A percentile compares a stretch with the other conserved stretches of the same genome.
Conservation (phyloP, 768 basidiomycete species). For the Pleurotus giganteus region DNA sequence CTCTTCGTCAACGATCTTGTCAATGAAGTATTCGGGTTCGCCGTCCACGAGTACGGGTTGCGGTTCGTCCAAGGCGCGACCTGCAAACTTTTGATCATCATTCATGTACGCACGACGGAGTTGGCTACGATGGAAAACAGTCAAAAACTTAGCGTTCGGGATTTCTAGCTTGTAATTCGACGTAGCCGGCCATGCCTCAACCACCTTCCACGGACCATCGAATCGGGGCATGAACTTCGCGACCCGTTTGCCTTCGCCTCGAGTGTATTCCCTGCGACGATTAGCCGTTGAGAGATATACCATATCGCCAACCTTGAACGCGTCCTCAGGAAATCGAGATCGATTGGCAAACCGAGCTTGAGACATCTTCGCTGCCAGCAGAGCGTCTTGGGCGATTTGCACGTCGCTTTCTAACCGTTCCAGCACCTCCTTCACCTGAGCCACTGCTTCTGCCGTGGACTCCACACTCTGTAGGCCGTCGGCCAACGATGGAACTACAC, state of each 20-base stretch:
- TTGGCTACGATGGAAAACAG: too few species aligned
- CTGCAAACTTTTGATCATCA: neutral
- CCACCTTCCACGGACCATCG: conserved; percentile 29
- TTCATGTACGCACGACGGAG: neutral
- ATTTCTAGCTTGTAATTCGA: conserved; percentile 23
- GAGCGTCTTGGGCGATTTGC: conserved; percentile 23
- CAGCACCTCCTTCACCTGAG: conserved; percentile 8
- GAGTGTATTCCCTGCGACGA: conserved; percentile 22
- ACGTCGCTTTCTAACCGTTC: conserved; percentile 14
- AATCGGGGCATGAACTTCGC: conserved; percentile 37
- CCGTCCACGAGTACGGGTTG: neutral
- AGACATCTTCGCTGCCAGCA: conserved; percentile 20
- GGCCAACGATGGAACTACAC: conserved; percentile 22
- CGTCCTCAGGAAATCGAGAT: conserved; percentile 13
- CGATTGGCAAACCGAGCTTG: conserved; percentile 24
- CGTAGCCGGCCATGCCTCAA: neutral
- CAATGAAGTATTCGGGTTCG: neutral
- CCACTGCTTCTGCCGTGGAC: too few species aligned
- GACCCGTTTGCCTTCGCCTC: neutral
- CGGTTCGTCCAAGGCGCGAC: neutral
- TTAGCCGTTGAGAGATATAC: conserved; percentile 15
- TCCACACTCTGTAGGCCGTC: conserved; percentile 13
- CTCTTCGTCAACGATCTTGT: conserved; percentile 9
- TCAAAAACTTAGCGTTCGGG: conserved; percentile 6
- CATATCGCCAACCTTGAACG: conserved; percentile 17